Evolutionary conservation across 306 rosid genomes (phyloP).

Genomic region (Lathyrus sativus): DNA sequence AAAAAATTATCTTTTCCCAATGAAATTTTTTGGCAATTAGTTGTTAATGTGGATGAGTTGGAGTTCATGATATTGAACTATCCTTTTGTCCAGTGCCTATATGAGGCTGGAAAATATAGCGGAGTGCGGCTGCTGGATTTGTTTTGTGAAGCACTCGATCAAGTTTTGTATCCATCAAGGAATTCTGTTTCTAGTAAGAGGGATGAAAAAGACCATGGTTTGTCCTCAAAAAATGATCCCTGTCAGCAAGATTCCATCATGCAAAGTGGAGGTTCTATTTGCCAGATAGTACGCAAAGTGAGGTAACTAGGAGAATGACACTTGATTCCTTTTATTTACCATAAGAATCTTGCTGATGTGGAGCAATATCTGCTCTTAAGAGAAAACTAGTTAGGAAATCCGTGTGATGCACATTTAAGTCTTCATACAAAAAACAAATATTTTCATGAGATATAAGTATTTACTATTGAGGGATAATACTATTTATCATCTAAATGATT

Average conservation of each 20-base stretch:
- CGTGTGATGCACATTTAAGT: neutral
- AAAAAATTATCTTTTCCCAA: slow-evolving; percentile 1
- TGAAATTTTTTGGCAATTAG: slow-evolving; percentile 30
- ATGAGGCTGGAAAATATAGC: slow-evolving; percentile 74
- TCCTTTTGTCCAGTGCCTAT: slow-evolving; percentile 70
- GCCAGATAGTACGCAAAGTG: slow-evolving; percentile 59
- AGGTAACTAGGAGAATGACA: slow-evolving; percentile 55
- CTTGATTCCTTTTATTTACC: slow-evolving; percentile 11
- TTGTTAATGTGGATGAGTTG: slow-evolving; percentile 28
- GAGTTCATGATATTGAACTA: slow-evolving; percentile 33
- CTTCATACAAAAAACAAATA: neutral
- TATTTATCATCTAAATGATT: neutral
- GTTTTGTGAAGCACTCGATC: slow-evolving; percentile 77
- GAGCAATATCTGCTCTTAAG: slow-evolving; percentile 11
- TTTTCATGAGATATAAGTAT: neutral
- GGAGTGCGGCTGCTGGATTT: slow-evolving; percentile 70
- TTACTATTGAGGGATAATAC: neutral
- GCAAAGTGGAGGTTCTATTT: slow-evolving; percentile 52
- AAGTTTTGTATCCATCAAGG: slow-evolving; percentile 51
- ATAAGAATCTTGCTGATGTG: slow-evolving; percentile 21
- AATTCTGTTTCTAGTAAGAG: slow-evolving; percentile 44
- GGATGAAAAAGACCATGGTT: slow-evolving; percentile 43
- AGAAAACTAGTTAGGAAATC: neutral
- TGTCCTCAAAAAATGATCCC: slow-evolving; percentile 51
- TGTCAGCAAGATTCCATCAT: slow-evolving; percentile 46